phyloP scores from a whole-genome alignment of 805 yeast species.

The Sugiyamaella smithiae region DNA sequence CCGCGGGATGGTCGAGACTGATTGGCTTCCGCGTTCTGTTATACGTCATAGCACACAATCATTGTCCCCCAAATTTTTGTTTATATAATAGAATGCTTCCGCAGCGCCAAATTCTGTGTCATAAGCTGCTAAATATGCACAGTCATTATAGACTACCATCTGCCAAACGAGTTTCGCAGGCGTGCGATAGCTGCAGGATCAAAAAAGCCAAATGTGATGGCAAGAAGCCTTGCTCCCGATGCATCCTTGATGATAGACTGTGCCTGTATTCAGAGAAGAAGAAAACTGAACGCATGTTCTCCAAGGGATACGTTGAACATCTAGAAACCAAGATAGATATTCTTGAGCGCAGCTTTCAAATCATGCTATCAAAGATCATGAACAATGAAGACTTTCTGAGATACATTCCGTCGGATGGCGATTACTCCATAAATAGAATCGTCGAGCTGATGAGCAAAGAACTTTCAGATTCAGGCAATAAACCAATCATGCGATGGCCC shows the following conservation, averaged over 20 bases:
- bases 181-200: conserved; percentile 3
- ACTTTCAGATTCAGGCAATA: no score
- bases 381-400: neutral
- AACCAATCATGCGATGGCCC: no score
- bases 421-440: neutral
- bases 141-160: neutral
- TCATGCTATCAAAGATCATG: neutral
- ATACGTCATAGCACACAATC: no score
- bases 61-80: no score
- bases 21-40: no score
- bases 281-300: neutral
- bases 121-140: neutral
- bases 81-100: no score
- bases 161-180: neutral
- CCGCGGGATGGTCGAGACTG: no score
- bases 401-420: neutral
- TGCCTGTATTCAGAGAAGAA: conserved; percentile 1
- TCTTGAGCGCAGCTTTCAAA: neutral
- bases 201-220: conserved; percentile 2
- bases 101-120: no score
- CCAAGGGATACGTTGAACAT: neutral
- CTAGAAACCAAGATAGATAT: neutral
- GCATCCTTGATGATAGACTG: neutral
- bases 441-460: neutral
- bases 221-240: neutral